Conservation (phyloP, 23 red algal genomes). For the Chondrus crispus region DNA sequence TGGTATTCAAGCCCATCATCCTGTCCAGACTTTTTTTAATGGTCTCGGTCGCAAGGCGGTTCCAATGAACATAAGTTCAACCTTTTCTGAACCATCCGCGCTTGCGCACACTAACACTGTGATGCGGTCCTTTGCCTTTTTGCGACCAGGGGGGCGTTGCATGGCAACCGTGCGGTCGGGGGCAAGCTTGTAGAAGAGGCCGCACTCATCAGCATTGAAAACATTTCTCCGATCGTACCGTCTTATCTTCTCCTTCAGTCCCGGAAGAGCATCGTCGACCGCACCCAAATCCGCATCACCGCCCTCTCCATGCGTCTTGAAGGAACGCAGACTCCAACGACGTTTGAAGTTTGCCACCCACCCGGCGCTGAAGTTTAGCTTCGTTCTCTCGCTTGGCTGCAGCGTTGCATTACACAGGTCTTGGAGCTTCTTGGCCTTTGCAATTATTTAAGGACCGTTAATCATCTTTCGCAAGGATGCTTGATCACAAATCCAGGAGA, state of each 20-base stretch:
- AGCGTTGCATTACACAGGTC: no score
- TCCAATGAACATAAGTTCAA: background rate
- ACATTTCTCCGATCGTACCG: background rate
- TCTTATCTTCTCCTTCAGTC: background rate
- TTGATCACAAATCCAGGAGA: no score
- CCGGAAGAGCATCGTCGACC: background rate
- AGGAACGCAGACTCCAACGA: background rate
- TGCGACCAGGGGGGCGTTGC: background rate
- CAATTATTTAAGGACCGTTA: no score
- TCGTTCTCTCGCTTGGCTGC: no score
- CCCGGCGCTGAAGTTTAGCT: background rate
- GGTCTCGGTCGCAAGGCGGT: background rate
- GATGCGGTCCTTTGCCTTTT: background rate
- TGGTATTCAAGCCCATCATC: background rate
- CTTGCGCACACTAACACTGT: background rate
- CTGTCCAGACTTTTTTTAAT: background rate
- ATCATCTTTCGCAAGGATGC: no score
- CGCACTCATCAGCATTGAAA: background rate
- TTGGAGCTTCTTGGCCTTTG: no score
- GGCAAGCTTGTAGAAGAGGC: background rate
- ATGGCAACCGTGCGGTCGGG: background rate
- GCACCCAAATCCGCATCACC: background rate
- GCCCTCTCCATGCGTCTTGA: background rate
- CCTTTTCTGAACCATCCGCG: background rate
- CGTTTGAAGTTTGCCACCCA: background rate